These are phyloP conservation scores for Thecamonas trahens DNA, from an alignment of 78 protist genomes.

Conservation along the genomic window DNA sequence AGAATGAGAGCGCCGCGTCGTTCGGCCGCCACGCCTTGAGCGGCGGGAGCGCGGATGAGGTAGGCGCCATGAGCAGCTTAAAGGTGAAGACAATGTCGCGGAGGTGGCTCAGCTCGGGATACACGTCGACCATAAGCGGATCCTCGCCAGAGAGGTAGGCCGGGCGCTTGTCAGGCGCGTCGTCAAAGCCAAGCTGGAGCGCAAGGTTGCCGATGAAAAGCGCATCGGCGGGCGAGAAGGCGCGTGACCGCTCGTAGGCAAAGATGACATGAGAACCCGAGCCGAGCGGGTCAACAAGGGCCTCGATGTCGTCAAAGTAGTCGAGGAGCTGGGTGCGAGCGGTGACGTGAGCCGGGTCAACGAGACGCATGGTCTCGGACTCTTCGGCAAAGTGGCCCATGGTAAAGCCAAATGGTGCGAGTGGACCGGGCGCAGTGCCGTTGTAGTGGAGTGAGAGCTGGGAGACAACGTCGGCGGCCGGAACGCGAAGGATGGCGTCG, in stretches of 20 bases:
- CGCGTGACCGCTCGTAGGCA: background rate
- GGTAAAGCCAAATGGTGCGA: background rate
- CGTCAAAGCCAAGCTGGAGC: background rate
- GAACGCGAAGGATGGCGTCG: conserved; percentile 31
- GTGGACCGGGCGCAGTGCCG: conserved; percentile 1
- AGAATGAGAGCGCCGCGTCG: background rate
- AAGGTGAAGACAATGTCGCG: conserved; percentile 24
- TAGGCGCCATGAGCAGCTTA: conserved; percentile 16
- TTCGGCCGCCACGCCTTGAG: background rate
- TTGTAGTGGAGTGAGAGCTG: conserved; percentile 10
- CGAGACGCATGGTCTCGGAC: conserved; percentile 15
- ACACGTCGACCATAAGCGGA: conserved; percentile 11
- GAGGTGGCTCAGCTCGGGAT: conserved; percentile 26
- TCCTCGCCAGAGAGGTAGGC: conserved; percentile 3
- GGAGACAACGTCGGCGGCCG: conserved; percentile 38
- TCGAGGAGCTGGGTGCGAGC: conserved; percentile 49
- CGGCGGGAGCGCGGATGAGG: background rate
- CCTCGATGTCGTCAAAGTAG: conserved; percentile 29
- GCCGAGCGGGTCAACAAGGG: too few species aligned
- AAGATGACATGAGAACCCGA: conserved; percentile 2
- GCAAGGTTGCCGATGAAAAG: background rate
- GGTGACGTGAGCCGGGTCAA: conserved; percentile 29
- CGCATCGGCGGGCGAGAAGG: too few species aligned
- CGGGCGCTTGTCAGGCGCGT: background rate
- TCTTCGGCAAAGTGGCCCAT: conserved; percentile 19